Percentiles rank a stretch among this genome's conserved stretches.
Conservation (phyloP, 1,139 yeast species). For the Candida neerlandica region DNA sequence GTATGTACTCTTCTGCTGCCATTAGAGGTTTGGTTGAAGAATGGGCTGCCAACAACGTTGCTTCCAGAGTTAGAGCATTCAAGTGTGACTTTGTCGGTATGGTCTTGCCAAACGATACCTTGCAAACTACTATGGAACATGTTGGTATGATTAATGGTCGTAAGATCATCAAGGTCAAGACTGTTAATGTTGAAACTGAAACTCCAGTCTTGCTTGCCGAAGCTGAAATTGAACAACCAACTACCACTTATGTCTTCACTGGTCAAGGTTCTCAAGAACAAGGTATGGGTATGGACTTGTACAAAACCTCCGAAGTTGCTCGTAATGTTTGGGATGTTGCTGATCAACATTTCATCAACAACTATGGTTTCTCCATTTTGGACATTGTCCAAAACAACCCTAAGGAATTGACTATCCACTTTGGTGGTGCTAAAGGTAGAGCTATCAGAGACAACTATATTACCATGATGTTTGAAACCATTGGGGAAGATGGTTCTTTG, state of each 20-base stretch:
- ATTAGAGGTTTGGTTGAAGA: conserved; percentile 94
- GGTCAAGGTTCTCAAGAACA: conserved; percentile 99
- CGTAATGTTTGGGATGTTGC: conserved; percentile 98
- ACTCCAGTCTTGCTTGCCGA: conserved; percentile 83
- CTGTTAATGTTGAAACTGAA: conserved; percentile 78
- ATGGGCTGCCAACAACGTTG: conserved; percentile 98
- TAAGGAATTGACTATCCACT: conserved; percentile 89
- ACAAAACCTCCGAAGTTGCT: conserved; percentile 89
- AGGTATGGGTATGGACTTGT: conserved; percentile 99
- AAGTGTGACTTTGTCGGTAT: conserved; percentile 89
- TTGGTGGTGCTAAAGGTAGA: conserved; percentile 98
- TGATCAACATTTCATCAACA: conserved; percentile 85
- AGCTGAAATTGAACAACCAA: conserved; percentile 98
- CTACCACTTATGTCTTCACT: conserved; percentile 93
- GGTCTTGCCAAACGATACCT: conserved; percentile 94
- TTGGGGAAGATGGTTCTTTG: conserved; percentile 80
- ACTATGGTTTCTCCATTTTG: conserved; percentile 95
- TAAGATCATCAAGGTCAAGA: conserved; percentile 91
- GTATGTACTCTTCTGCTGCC: conserved; percentile 97
- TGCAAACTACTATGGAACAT: conserved; percentile 88
- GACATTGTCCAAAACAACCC: conserved; percentile 97
- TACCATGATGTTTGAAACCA: conserved; percentile 96
- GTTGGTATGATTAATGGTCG: conserved; percentile 99
- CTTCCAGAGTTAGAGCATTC: conserved; percentile 94
- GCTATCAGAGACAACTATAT: conserved; percentile 91